Base-by-base conservation (phyloP, 345 rosid species). In the Cardamine occulta region DNA sequence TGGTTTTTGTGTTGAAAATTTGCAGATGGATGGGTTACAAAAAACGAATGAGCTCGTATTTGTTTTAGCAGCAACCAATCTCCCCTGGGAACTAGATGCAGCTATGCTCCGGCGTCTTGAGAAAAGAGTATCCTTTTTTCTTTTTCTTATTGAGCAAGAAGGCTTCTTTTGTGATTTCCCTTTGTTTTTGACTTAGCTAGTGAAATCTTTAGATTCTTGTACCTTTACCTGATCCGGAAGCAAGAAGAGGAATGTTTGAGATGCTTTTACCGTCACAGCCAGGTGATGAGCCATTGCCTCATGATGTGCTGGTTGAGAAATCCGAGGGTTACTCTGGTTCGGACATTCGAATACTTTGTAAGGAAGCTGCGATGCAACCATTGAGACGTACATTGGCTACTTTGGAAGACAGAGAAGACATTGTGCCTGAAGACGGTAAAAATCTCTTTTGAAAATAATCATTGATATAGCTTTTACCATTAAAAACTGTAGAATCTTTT, bases 71-170 rank as follows among this genome's bases (percentile, higher is more conserved):
- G 99, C 99, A 18, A 95, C 99, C 28, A 95, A 95, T 79, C 95
- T 95, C 54, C 99, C 99, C 3, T 95, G 99, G 97, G 99, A 95
- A 64, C 81, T 95, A 69, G 99, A 95, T 84, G 97, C 90, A 62
- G 99, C 97, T 71, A 89, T 95, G 97, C 97, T 95, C 52, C 84
- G 97, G 57, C 97, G 97, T 79, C 91, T 95, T 15, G 99, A 95
- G 84, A 95, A 95, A 83, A 82, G 96, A 73, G 99, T 95, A 95
- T 91, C 97, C 96, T 84, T 85, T 75, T 52, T 4, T 48, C 32
- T 7, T 42, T 9, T 7, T 37, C 47, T 42, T 44, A 59, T 11
- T 9, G 18, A 56, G 55, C 24, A 11, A 42, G 21, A 68, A 34
- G 52, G 13, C 17, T 58, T 52, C 54, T 59, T 39, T 31, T 66